Evolutionary conservation across 164 flowering plant species (phyloP), one percentile per base, ranked within the genome.

Genomic region (Liquidambar formosana): DNA sequence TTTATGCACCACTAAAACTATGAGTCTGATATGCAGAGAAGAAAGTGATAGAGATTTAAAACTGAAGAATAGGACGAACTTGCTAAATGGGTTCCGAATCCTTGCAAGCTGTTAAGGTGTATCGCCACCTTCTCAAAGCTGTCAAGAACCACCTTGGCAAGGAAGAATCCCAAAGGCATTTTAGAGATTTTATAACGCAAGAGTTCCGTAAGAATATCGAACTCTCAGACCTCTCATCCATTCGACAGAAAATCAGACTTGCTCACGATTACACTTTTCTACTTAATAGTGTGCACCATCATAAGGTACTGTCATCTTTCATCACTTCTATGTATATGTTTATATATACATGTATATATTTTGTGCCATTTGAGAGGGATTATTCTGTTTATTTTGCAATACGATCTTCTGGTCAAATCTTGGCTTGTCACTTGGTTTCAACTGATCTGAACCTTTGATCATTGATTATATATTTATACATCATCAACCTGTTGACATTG

Each of bases 251-350:
- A 69, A 46, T 93, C 48, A 88, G 80, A 66, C 85, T 90, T 66
- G 97, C 96, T 11, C 77, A 52, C 19, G 84, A 95, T 77, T 93
- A 91, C 75, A 82, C 93, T 46, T 85, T 52, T 60, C 63, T 88
- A 41, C 90, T 95, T 16, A 89, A 84, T 65, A 91, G 91, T 64
- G 88, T 95, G 53, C 98, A 93, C 73, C 96, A 91, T 74, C 99
- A 95, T 67, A 83, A 85, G 98, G 97, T 89, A 76, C 14, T 26
- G n/a, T 25, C 53, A 33, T 67, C 26, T 68, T 47, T 41, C 33
- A 44, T 52, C 41, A 0, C 27, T 45, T 38, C 11, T 1, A 19
- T 57, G 11, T n/a, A 1, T 13, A 0, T 22, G 5, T 68, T 13
- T 11, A 12, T 18, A 10, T 33, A 10, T 57, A 25, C 3, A 25